Evolutionary conservation across 2,329 filamentous ascomycete species (phyloP).

Genomic region (Beauveria sp.): DNA sequence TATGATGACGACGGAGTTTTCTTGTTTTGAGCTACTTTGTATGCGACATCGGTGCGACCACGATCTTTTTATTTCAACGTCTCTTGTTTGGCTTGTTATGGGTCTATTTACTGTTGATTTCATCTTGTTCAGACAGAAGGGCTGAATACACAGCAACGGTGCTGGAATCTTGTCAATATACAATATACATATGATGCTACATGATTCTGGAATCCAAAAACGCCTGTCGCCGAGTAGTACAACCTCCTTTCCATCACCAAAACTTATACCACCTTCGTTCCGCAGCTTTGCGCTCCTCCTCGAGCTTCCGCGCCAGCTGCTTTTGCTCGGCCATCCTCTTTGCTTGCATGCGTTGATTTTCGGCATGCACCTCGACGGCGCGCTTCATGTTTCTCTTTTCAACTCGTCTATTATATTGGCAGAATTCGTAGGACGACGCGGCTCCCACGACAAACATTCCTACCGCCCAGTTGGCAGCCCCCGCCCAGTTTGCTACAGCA

Average conservation of each 20-base stretch:
- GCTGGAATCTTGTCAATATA: slow-evolving; percentile 8
- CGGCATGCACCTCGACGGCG: slow-evolving; percentile 58
- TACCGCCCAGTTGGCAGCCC: slow-evolving; percentile 79
- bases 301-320: slow-evolving; percentile 31
- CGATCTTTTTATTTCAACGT: background rate
- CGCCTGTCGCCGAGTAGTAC: background rate
- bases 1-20: background rate
- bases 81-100: background rate
- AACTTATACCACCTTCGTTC: slow-evolving; percentile 48
- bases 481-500: slow-evolving; percentile 13
- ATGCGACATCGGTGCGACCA: background rate
- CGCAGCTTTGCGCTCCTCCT: slow-evolving; percentile 26
- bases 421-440: slow-evolving; percentile 75
- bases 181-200: slow-evolving; percentile 10
- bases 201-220: background rate
- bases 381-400: slow-evolving; percentile 80
- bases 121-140: background rate
- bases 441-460: slow-evolving; percentile 64
- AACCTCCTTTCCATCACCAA: slow-evolving; percentile 33
- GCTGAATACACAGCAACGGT: background rate
- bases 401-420: slow-evolving; percentile 62
- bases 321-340: slow-evolving; percentile 25
- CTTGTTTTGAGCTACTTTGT: background rate
- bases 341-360: slow-evolving; percentile 44
- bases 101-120: background rate